These are phyloP conservation scores for Aspergillus pseudoterreus DNA, from an alignment of 2,329 filamentous ascomycete species.

Conservation along the genomic window DNA sequence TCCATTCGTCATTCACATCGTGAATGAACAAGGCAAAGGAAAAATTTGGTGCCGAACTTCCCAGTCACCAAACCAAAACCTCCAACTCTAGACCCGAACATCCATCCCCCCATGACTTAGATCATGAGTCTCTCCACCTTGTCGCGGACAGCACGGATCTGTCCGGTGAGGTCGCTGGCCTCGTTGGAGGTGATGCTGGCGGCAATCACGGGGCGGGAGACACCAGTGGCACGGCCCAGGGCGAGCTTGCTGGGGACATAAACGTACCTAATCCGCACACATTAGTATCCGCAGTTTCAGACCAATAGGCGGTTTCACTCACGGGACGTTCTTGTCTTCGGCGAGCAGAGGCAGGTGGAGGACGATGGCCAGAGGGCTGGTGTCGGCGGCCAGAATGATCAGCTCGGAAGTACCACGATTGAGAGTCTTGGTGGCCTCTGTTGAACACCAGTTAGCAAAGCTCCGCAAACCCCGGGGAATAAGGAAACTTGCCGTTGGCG, in stretches of 20 bases:
- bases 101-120: constrained; percentile 46
- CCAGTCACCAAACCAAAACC: too few species aligned
- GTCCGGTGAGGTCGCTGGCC: constrained; percentile 77
- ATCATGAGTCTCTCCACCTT: constrained; percentile 96
- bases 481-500: constrained; percentile 60
- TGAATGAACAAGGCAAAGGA: too few species aligned
- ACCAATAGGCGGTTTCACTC: constrained; percentile 32
- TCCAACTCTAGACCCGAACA: background rate
- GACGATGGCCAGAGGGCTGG: constrained; percentile 79
- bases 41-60: too few species aligned
- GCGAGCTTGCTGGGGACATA: constrained; percentile 76
- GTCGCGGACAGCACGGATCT: constrained; percentile 86
- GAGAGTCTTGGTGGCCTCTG: constrained; percentile 70
- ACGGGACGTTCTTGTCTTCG: constrained; percentile 70
- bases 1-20: too few species aligned
- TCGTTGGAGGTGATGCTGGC: constrained; percentile 89
- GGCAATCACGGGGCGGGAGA: constrained; percentile 81
- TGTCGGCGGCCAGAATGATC: constrained; percentile 85
- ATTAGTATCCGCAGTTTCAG: background rate
- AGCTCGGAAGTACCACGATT: constrained; percentile 89
- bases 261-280: constrained; percentile 37
- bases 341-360: constrained; percentile 84
- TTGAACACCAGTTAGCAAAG: constrained; percentile 13
- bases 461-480: background rate
- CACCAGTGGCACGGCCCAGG: constrained; percentile 84